A percentile compares a stretch with the other conserved stretches of the same genome.
Evolutionary conservation across 768 basidiomycete species (phyloP).

Genomic region (Fibroporia radiculosa): DNA sequence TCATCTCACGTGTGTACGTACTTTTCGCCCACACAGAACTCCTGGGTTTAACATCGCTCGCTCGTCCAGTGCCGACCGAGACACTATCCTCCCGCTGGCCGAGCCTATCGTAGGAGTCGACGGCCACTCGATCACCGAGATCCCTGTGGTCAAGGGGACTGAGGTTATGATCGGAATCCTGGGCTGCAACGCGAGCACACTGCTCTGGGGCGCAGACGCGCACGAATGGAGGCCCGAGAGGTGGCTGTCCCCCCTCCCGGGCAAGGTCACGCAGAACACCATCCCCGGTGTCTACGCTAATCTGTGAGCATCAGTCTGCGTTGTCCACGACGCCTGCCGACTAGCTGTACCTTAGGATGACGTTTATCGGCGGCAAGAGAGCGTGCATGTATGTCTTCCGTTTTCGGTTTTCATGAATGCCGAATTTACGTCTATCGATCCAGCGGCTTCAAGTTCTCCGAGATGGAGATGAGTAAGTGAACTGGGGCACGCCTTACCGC

Average conservation of each 20-base stretch:
- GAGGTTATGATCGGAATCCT: conserved; percentile 32
- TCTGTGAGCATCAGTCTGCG: conserved; percentile 4
- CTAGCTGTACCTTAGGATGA: conserved; percentile 14
- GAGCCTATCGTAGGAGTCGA: conserved; percentile 35
- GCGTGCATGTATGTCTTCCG: conserved; percentile 19
- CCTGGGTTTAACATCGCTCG: neutral
- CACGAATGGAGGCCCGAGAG: conserved; percentile 22
- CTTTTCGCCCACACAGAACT: conserved; percentile 23
- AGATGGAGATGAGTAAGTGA: conserved; percentile 12
- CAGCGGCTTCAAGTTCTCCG: conserved; percentile 12
- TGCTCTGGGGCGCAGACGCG: conserved; percentile 33
- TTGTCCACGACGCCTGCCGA: neutral
- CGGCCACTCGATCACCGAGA: conserved; percentile 29
- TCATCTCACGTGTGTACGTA: neutral
- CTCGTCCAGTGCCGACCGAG: conserved; percentile 31
- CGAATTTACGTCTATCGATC: neutral
- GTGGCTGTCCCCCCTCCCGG: conserved; percentile 12
- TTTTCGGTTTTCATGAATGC: neutral
- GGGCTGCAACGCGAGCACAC: conserved; percentile 29
- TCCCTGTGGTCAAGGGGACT: conserved; percentile 41
- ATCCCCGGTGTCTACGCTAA: conserved; percentile 16
- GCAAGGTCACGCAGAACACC: conserved; percentile 9
- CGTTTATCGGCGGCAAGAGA: conserved; percentile 20
- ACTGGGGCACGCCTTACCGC: neutral
- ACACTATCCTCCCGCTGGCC: conserved; percentile 54